Conservation (phyloP, 2,329 filamentous ascomycete species). For the Hortaea sp. region DNA sequence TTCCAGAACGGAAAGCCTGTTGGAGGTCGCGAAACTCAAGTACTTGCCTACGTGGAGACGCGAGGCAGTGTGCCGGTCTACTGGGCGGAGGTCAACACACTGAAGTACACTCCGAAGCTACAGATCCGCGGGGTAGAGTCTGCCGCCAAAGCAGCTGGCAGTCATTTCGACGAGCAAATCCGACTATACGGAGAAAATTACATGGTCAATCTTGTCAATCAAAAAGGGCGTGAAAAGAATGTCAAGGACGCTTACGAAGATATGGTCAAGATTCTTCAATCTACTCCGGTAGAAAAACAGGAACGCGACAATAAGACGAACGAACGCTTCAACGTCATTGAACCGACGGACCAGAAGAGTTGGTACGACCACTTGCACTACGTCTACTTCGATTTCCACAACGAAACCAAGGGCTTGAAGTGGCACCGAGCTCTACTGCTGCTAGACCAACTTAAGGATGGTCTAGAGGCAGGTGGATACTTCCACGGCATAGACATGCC, state of each 20-base stretch:
- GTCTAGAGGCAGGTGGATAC: conserved; percentile 71
- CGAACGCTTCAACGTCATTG: conserved; percentile 74
- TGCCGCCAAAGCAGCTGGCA: conserved; percentile 65
- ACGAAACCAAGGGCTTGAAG: conserved; percentile 87
- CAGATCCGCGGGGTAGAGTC: conserved; percentile 78
- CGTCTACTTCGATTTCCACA: conserved; percentile 97
- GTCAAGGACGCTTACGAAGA: conserved; percentile 94
- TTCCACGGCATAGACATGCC: conserved; percentile 87
- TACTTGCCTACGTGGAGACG: conserved; percentile 92
- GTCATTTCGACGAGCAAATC: conserved; percentile 92
- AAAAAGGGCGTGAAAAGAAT: conserved; percentile 78
- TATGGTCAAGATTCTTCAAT: conserved; percentile 67
- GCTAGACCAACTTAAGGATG: conserved; percentile 68
- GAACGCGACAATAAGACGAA: conserved; percentile 54
- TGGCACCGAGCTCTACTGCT: conserved; percentile 88
- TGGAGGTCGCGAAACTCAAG: conserved; percentile 66
- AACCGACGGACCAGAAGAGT: conserved; percentile 49
- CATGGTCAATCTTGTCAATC: conserved; percentile 93
- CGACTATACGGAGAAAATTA: conserved; percentile 91
- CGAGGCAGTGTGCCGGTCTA: conserved; percentile 91
- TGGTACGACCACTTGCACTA: conserved; percentile 83
- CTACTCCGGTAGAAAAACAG: conserved; percentile 54
- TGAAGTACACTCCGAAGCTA: conserved; percentile 83
- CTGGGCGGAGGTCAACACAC: conserved; percentile 91
- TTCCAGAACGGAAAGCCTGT: conserved; percentile 64